Base-by-base conservation (phyloP, 805 yeast species). In the Candida fluviatilis region DNA sequence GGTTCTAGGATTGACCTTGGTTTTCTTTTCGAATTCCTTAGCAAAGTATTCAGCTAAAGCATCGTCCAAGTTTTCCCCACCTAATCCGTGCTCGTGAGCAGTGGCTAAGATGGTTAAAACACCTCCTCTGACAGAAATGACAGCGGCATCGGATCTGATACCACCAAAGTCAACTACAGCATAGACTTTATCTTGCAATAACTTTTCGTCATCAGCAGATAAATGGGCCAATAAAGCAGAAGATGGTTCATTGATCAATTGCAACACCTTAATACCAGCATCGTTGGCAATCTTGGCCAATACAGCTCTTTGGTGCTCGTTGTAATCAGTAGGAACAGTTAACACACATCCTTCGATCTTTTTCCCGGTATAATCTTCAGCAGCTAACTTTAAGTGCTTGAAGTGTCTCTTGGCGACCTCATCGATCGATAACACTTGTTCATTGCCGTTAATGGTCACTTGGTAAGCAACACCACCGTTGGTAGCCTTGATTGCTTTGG, bases 101-200 rank as follows among this genome's bases (percentile, higher is more conserved):
- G 96, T 87, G 43, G 95, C 83, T 51, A 93, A 73, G 34, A 88
- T 72, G 39, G 99, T 91, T 67, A 86, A 75, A 50, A 93, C 78
- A 55, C 99, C 99, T 47, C 96, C 96, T 71, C 97, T 82, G 38
- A 83, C 85, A 29, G 97, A 81, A 53, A 93, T 71, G 36, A 93
- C 90, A 42, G 98, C 96, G 45, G 90, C 96, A 59, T 93, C 98
- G 30, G 95, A 82, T 67, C 98, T 54, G 13, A 89, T 75, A 58
- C 96, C 97, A 62, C 99, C 99, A 55, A 93, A 86, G 65, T 93
- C 99, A 39, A 95, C 95, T 50, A 93, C 96, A 35, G 88, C 95
- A 55, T 82, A 82, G 43, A 86, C 64, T 71, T 83, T 83, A 66
- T 88, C 95, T 49, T 78, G 66, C 39, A 53, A 52, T 45, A 74